Evolutionary conservation across 2,329 filamentous ascomycete genomes (phyloP), one percentile per base, ranked within the genome.

Genomic region (Verticillium dahliae): DNA sequence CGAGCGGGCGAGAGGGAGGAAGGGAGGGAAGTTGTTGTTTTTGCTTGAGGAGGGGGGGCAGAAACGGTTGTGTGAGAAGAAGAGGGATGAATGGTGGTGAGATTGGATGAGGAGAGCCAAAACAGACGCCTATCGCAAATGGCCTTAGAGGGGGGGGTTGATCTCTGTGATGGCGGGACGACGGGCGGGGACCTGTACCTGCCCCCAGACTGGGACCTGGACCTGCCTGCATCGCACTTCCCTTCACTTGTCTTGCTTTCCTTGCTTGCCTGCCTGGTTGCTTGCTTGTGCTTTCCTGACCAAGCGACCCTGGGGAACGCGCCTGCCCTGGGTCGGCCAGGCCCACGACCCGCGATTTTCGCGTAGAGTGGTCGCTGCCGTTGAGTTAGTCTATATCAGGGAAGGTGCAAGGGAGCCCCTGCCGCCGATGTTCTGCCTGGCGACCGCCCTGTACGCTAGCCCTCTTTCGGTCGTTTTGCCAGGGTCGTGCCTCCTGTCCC

Each of bases 121-220:
- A 52, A 27, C 59, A 62, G 61, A 62, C 27, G 27, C 27, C 27
- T 57, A 61, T 61, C 59, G 59, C 58, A 64, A 59, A 60, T 58
- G 58, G 37, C 58, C 39, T 35, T 31, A 31, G 27, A 31, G 60
- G 35, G 22, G 50, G 34, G 37, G 37, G 38, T 35, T 18, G 54
- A 63, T 59, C 59, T 59, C 59, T 62, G 59, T 58, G 60, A 65
- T 60, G 60, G 63, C 62, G 64, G 61, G 63, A 62, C 63, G 61
- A 55, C 60, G 59, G 57, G 54, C 54, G 35, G 38, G 37, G 45
- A 52, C 45, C 41, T 37, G 35, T 9, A 50, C 41, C 18, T 52
- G 45, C n/a, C 22, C 45, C n/a, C 13, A 10, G 45, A 52, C 45
- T 18, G 22, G 45, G 45, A 52, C 45, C 39, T 18, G 7, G 39